Evolutionary conservation across 2,329 filamentous ascomycete genomes (phyloP).

Genomic region (Nemania sp.): DNA sequence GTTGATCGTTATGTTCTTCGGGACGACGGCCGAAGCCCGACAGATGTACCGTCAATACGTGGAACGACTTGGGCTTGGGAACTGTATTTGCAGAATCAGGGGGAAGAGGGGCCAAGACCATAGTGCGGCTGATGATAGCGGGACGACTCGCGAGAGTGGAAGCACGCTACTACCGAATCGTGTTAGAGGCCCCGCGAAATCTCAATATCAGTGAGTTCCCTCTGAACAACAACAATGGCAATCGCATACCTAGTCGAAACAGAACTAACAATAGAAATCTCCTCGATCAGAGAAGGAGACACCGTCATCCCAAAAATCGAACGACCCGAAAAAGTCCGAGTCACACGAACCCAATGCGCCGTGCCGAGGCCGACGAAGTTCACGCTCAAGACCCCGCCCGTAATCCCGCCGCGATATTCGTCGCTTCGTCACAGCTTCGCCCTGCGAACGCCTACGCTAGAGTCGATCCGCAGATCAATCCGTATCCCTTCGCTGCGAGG

Average conservation of each 20-base stretch:
- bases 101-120: neutral
- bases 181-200: neutral
- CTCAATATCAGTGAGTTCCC: conserved; percentile 10
- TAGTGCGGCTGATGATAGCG: conserved; percentile 4
- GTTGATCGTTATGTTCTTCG: conserved; percentile 59
- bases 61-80: conserved; percentile 20
- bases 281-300: neutral
- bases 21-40: conserved; percentile 57
- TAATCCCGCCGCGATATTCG: conserved; percentile 32
- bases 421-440: conserved; percentile 24
- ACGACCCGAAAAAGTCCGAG: neutral
- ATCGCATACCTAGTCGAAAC: neutral
- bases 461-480: conserved; percentile 18
- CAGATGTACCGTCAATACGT: conserved; percentile 51
- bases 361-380: neutral
- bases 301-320: conserved; percentile 8
- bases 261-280: neutral
- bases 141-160: conserved; percentile 1
- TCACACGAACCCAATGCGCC: neutral
- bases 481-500: conserved; percentile 18
- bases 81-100: conserved; percentile 9
- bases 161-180: conserved; percentile 2
- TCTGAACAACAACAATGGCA: neutral
- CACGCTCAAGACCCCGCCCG: conserved; percentile 15
- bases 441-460: conserved; percentile 22